Evolutionary conservation across 305 asterid species (phyloP).

Genomic region (Fraxinus baroniana): DNA sequence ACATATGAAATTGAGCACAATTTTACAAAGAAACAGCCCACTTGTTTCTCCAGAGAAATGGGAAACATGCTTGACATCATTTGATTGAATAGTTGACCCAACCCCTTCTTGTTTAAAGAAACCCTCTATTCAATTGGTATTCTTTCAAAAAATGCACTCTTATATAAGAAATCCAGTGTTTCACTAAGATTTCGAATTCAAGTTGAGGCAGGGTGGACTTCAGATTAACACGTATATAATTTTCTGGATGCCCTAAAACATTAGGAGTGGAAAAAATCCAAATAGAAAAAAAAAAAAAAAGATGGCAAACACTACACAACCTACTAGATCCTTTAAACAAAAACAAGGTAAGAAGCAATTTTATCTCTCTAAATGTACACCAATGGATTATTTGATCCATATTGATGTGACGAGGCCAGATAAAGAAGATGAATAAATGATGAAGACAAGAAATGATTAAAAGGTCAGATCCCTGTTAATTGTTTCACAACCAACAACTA

Average conservation of each 20-base stretch:
- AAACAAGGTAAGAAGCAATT: slow-evolving; percentile 5
- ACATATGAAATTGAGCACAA: not conserved
- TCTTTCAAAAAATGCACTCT: not conserved
- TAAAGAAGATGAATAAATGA: not conserved
- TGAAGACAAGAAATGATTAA: not conserved
- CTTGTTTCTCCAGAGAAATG: not conserved
- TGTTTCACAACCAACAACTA: not conserved
- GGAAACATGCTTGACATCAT: not conserved
- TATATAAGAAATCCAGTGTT: not conserved
- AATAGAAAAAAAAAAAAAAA: not conserved
- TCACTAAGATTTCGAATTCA: not conserved
- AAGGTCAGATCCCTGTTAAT: not conserved
- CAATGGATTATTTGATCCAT: slow-evolving; percentile 14
- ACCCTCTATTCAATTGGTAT: not conserved
- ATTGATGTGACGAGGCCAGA: not conserved
- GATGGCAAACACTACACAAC: not conserved
- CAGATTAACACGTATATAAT: not conserved
- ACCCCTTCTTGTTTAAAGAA: not conserved
- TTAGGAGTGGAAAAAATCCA: not conserved
- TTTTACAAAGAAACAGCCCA: not conserved
- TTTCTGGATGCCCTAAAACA: not conserved
- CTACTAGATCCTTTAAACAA: not conserved
- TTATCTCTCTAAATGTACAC: slow-evolving; percentile 13
- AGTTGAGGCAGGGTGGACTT: not conserved
- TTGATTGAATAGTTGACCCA: not conserved